Evolutionary conservation across 176 grass and related monocot genomes (phyloP).

Genomic region (Areca catechu): DNA sequence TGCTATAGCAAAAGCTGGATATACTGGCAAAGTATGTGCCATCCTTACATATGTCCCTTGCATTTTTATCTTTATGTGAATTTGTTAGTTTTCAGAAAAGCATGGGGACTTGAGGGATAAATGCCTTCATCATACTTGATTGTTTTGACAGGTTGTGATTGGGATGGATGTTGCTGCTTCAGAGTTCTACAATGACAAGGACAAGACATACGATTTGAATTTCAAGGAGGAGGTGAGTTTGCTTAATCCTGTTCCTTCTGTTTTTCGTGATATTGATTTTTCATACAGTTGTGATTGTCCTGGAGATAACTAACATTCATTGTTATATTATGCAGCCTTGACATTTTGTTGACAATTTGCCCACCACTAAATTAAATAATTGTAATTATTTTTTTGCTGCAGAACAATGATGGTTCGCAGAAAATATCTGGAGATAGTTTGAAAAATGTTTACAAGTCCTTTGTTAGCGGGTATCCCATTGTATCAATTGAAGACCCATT

Average conservation of each 20-base stretch:
- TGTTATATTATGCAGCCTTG: no score
- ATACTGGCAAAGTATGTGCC: conserved; percentile 71
- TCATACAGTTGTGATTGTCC: no score
- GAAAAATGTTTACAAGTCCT: conserved; percentile 97
- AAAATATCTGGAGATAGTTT: conserved; percentile 95
- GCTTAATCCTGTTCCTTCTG: no score
- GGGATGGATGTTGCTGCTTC: conserved; percentile 99
- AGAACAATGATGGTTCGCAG: conserved; percentile 94
- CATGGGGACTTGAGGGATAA: no score
- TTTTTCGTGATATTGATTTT: no score
- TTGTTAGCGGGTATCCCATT: conserved; percentile 78
- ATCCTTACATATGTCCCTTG: neutral
- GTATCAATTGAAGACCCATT: conserved; percentile 93
- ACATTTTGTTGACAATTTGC: no score
- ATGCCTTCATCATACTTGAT: neutral
- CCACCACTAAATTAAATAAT: no score
- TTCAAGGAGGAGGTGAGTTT: conserved; percentile 81
- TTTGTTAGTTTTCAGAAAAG: no score
- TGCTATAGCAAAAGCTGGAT: conserved; percentile 86
- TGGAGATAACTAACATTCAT: no score
- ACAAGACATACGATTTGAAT: conserved; percentile 85
- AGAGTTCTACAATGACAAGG: conserved; percentile 87
- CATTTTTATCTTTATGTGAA: no score
- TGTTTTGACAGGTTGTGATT: conserved; percentile 66
- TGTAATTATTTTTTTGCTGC: conserved; percentile 1